Conservation (phyloP, 1,284 basidiomycete genomes). For the Mycena sp. region DNA sequence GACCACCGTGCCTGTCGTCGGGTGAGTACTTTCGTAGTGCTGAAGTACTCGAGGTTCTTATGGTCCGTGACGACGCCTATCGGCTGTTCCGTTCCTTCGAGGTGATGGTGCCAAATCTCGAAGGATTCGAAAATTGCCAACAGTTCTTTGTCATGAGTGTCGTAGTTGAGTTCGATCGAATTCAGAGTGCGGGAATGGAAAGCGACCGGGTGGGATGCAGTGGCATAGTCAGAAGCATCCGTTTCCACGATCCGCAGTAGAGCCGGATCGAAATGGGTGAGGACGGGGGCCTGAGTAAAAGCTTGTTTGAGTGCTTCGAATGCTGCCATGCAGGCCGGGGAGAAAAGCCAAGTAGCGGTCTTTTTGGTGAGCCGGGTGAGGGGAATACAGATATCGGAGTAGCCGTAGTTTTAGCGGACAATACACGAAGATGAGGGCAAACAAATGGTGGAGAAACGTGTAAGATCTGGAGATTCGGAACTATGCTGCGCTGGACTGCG, state of each 20-base stretch:
- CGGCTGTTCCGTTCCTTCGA: neutral
- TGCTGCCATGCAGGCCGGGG: conserved; percentile 25
- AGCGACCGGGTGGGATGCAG: conserved; percentile 30
- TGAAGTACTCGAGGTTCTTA: conserved; percentile 18
- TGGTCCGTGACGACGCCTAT: conserved; percentile 13
- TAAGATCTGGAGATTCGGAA: no score
- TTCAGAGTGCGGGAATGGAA: conserved; percentile 9
- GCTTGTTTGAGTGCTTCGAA: conserved; percentile 43
- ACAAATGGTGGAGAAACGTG: no score
- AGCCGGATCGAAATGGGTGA: conserved; percentile 46
- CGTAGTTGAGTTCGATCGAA: no score
- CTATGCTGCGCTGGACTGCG: no score
- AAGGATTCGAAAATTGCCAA: no score
- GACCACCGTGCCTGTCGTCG: no score
- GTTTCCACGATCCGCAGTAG: no score
- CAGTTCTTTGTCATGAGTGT: no score
- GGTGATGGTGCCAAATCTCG: conserved; percentile 1
- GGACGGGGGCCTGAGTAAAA: conserved; percentile 46
- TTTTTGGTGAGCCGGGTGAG: conserved; percentile 45
- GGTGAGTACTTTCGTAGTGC: no score
- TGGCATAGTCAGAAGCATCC: conserved; percentile 44
- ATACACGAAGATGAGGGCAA: conserved; percentile 41
- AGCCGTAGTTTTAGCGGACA: conserved; percentile 48
- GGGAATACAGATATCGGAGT: no score
- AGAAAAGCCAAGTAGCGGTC: conserved; percentile 35